Evolutionary conservation across 2,329 filamentous ascomycete species (phyloP), one percentile per base, ranked within the genome.

Genomic region (Didymella sp.): DNA sequence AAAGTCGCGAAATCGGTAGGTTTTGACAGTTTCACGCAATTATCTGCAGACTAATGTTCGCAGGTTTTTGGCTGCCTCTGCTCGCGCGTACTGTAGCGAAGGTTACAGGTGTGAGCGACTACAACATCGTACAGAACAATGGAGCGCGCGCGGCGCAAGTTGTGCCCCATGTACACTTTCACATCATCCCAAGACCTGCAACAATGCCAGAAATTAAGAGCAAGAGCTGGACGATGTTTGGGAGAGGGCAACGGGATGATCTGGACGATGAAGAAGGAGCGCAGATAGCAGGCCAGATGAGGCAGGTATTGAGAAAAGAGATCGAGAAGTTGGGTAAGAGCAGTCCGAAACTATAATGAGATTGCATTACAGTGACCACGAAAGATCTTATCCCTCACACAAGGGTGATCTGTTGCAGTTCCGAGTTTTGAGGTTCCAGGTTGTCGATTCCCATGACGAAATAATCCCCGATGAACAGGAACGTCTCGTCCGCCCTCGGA

Each of bases 91-190:
- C 90, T 0, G 82, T 96, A 33, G 84, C 87, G 28, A 82, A 81
- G 48, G 86, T 87, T 0, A 90, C 88, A 2, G 89, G 88, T 9
- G 85, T 91, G 1, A 82, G 82, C 47, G 93, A 97, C 78, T 98
- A 94, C 89, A 99, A 99, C 76, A 87, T 98, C 27, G 91, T 98
- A 52, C 94, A 98, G 80, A 98, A 98, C 74, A 98, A 97, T 68
- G 92, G 94, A 15, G 88, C 88, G 3, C 86, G 92, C 28, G 94
- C 94, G 2, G 92, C 92, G 2, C 94, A 98, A 78, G 92, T 96
- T 15, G 92, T 98, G 2, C 89, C 90, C 21, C 94, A 98, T 76
- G 89, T 96, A 45, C 94, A 99, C 76, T 98, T 96, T 74, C 95
- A 99, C 69, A 84, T 98, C 49, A 96, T 99, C 30, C 94, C 94